A percentile compares a stretch with the other conserved stretches of the same genome.
Evolutionary conservation across 1,284 basidiomycete species (phyloP).

Genomic region (Dichomitus squalens): DNA sequence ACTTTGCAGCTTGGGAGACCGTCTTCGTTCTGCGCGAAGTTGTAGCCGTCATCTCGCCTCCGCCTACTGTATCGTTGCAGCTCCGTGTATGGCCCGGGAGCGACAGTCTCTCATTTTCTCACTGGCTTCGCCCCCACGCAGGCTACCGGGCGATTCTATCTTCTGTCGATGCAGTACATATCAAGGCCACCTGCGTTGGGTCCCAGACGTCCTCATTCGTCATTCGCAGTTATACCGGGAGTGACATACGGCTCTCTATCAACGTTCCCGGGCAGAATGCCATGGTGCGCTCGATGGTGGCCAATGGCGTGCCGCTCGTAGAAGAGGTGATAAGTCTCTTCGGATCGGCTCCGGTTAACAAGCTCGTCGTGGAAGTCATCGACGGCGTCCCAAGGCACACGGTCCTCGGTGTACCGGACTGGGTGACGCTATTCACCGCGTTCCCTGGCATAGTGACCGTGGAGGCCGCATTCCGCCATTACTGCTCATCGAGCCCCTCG

Average conservation of each 20-base stretch:
- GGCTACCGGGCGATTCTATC: not conserved
- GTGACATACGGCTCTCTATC: not conserved
- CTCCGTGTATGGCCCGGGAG: not conserved
- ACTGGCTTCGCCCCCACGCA: not conserved
- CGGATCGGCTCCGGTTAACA: not conserved
- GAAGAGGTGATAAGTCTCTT: not conserved
- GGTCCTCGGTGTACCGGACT: not conserved
- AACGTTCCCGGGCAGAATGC: not conserved
- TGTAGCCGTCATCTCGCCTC: not conserved
- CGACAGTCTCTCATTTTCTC: not conserved
- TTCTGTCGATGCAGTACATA: not conserved
- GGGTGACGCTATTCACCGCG: not conserved
- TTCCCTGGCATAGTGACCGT: not conserved
- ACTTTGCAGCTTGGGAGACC: not conserved
- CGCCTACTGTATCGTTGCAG: not conserved
- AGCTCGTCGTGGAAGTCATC: not conserved
- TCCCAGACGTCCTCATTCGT: not conserved
- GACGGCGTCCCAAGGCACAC: not conserved
- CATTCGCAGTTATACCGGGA: not conserved
- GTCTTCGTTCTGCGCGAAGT: not conserved
- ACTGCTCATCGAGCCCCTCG: not conserved
- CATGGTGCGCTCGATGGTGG: not conserved
- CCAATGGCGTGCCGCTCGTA: not conserved
- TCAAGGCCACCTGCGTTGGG: not conserved
- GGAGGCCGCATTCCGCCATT: not conserved